phyloP scores from a whole-genome alignment of 106 monocot species.

The Dactylorhiza incarnata region DNA sequence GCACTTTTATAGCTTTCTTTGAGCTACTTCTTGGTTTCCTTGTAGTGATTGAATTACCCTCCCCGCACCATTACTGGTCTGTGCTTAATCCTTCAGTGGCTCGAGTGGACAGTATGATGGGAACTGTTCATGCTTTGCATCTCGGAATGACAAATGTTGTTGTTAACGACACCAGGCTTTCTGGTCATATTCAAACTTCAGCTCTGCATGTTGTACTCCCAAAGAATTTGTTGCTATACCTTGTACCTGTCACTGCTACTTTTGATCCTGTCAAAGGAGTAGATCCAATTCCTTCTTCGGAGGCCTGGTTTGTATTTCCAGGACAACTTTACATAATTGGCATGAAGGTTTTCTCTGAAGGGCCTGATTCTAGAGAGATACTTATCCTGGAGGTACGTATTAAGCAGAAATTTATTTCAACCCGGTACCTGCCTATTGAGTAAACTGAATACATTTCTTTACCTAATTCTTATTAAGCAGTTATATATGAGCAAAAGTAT shows the following conservation, averaged over 20 bases:
- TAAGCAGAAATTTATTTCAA: slow-evolving; percentile 1
- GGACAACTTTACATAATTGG: slow-evolving; percentile 66
- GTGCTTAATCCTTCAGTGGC: slow-evolving; percentile 62
- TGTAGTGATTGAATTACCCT: slow-evolving; percentile 83
- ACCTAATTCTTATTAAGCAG: background rate
- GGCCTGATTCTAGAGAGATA: slow-evolving; percentile 58
- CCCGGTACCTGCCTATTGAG: background rate
- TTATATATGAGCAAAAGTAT: background rate
- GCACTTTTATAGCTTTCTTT: background rate
- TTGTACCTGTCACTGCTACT: slow-evolving; percentile 38
- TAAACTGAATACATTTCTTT: background rate
- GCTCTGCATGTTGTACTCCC: slow-evolving; percentile 81
- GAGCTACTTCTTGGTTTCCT: slow-evolving; percentile 1
- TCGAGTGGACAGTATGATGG: slow-evolving; percentile 50
- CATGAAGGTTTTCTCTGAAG: slow-evolving; percentile 56
- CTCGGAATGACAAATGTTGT: slow-evolving; percentile 61
- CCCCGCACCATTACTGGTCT: slow-evolving; percentile 70
- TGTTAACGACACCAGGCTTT: slow-evolving; percentile 88
- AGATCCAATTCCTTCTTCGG: slow-evolving; percentile 28
- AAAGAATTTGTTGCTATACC: slow-evolving; percentile 44
- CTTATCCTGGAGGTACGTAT: slow-evolving; percentile 74
- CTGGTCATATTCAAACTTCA: slow-evolving; percentile 78
- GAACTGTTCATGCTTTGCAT: slow-evolving; percentile 41
- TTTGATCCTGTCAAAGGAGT: slow-evolving; percentile 26
- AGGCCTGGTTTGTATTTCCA: slow-evolving; percentile 69